Evolutionary conservation across 441 rosid genomes (phyloP).

Genomic region (Erodium texanum): DNA sequence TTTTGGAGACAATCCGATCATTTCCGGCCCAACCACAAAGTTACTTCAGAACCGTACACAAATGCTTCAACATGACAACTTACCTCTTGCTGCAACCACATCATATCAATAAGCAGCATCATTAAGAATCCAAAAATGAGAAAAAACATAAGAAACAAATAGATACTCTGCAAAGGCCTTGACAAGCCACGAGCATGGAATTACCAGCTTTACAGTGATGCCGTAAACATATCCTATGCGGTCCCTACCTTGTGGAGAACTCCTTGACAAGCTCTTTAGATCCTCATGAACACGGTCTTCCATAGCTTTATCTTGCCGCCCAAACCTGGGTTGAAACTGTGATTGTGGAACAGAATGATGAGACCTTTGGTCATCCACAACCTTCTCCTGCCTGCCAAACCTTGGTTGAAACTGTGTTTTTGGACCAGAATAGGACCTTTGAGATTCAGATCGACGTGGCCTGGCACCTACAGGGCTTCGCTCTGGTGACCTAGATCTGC

Average conservation of each 20-base stretch:
- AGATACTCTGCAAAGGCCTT: constrained; percentile 21
- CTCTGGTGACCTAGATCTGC: constrained; percentile 81
- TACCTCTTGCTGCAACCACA: constrained; percentile 89
- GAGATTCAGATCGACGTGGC: constrained; percentile 52
- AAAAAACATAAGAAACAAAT: constrained; percentile 15
- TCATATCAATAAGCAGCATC: constrained; percentile 29
- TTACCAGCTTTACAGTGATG: constrained; percentile 50
- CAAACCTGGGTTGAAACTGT: constrained; percentile 53
- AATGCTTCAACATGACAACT: constrained; percentile 71
- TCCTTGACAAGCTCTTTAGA: constrained; percentile 53
- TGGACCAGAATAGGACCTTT: constrained; percentile 44
- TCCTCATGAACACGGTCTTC: constrained; percentile 66
- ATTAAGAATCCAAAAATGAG: constrained; percentile 23
- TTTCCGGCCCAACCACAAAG: constrained; percentile 39
- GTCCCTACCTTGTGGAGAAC: constrained; percentile 98
- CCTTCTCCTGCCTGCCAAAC: not conserved
- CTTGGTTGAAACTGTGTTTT: constrained; percentile 22
- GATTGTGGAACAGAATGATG: constrained; percentile 16
- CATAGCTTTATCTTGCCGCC: constrained; percentile 57
- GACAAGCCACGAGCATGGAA: constrained; percentile 32
- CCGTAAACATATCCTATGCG: constrained; percentile 58
- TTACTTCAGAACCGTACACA: constrained; percentile 53
- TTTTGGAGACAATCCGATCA: constrained; percentile 36
- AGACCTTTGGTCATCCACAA: constrained; percentile 1
- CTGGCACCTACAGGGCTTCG: constrained; percentile 55